A percentile compares a stretch with the other conserved stretches of the same genome.
phyloP scores from a whole-genome alignment of 75 land plant species.

The Selaginella moellendorffii region DNA sequence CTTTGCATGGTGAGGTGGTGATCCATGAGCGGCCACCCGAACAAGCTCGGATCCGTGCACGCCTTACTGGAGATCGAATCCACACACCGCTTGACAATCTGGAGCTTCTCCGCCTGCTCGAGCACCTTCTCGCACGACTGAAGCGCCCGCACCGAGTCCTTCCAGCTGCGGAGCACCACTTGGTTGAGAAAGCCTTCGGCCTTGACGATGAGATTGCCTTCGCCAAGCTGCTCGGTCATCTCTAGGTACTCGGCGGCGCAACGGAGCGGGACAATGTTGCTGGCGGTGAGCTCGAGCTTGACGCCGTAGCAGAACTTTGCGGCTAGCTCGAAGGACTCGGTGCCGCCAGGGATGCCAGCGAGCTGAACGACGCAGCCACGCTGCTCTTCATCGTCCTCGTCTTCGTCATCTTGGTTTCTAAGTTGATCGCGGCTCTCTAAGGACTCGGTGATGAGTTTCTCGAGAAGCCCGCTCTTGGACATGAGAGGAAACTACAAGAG shows the following conservation, averaged over 20 bases:
- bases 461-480: slow-evolving; percentile 60
- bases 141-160: slow-evolving; percentile 57
- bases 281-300: slow-evolving; percentile 60
- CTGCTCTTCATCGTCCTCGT: slow-evolving; percentile 35
- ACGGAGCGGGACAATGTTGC: slow-evolving; percentile 56
- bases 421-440: background rate
- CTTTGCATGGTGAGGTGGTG: slow-evolving; percentile 56
- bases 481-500: slow-evolving; percentile 73
- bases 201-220: slow-evolving; percentile 55
- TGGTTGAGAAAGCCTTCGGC: slow-evolving; percentile 63
- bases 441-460: slow-evolving; percentile 23
- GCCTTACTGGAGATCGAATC: slow-evolving; percentile 61
- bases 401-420: slow-evolving; percentile 19
- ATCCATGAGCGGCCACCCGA: slow-evolving; percentile 65
- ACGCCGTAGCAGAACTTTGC: slow-evolving; percentile 88
- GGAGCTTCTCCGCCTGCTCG: slow-evolving; percentile 48
- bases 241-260: slow-evolving; percentile 58
- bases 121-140: slow-evolving; percentile 53
- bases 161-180: slow-evolving; percentile 61
- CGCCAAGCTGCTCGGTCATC: slow-evolving; percentile 49
- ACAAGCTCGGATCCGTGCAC: slow-evolving; percentile 55
- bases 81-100: slow-evolving; percentile 45
- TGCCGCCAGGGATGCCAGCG: slow-evolving; percentile 57
- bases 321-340: slow-evolving; percentile 70
- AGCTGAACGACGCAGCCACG: slow-evolving; percentile 29